Conservation (phyloP, 169 alveolate genomes). For the Blepharisma undulans region DNA sequence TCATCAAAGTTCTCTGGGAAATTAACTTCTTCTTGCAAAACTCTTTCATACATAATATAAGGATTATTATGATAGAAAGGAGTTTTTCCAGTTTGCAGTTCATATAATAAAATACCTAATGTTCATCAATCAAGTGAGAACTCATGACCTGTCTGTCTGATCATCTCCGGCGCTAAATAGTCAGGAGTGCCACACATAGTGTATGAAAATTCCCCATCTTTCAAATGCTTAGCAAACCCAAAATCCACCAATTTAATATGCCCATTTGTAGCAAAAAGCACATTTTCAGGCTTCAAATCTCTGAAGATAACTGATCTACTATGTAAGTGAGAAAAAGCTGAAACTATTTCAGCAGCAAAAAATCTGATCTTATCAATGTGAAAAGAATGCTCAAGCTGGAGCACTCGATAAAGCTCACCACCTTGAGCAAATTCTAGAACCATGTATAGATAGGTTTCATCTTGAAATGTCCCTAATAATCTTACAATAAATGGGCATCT, state of each 20-base stretch:
- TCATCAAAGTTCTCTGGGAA: background rate
- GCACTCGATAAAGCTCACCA: constrained; percentile 79
- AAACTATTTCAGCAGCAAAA: constrained; percentile 73
- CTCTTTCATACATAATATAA: background rate
- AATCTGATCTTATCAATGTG: constrained; percentile 62
- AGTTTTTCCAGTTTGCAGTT: constrained; percentile 8
- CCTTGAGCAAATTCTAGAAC: constrained; percentile 83
- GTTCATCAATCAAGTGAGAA: constrained; percentile 46
- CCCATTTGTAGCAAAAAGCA: constrained; percentile 73
- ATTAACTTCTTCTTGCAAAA: background rate
- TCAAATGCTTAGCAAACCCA: constrained; percentile 72
- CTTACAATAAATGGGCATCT: constrained; percentile 75
- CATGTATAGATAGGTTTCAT: constrained; percentile 67
- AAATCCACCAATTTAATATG: constrained; percentile 84
- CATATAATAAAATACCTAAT: constrained; percentile 25
- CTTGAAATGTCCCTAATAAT: constrained; percentile 75
- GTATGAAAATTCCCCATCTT: constrained; percentile 40
- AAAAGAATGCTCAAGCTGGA: constrained; percentile 56
- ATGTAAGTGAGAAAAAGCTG: constrained; percentile 82
- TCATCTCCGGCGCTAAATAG: constrained; percentile 92
- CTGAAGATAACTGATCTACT: constrained; percentile 76
- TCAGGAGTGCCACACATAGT: constrained; percentile 90
- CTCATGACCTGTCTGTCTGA: constrained; percentile 88
- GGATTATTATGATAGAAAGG: constrained; percentile 8
- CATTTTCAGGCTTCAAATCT: constrained; percentile 87